Evolutionary conservation across 148 eudicot species (phyloP), one percentile per base, ranked within the genome.

Genomic region (Linanthus parryae): DNA sequence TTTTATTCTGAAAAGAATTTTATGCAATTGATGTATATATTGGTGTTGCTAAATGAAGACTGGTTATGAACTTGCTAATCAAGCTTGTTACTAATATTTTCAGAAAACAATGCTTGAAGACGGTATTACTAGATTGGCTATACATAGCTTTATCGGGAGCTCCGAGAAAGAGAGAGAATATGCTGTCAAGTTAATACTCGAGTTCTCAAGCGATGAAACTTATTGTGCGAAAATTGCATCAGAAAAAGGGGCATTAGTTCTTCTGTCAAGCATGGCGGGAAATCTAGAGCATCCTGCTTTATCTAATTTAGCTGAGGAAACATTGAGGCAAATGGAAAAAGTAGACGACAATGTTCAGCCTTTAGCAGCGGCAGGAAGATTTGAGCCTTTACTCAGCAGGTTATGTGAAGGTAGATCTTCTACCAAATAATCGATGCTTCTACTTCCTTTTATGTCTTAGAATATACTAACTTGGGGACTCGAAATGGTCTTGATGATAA

Each of bases 171-270:
- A 81, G 68, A 81, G 52, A 48, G 84, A 78, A 60, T 54, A 3
- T 48, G 88, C 81, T 31, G 72, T 82, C 53, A 78, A 65, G 73
- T 52, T 82, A 63, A 58, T 82, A 65, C 55, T 75, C n/a, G 76
- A 75, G 35, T 62, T 82, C 51, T 72, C 84, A 44, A 59, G 29
- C 22, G 74, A 72, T 44, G 69, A 75, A 58, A 60, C 73, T 48
- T 72, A 69, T 36, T 75, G 84, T 64, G 60, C 45, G 19, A 75
- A 75, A 45, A 65, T 82, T 67, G 84, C 84, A 48, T 78, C 77
- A 54, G 88, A 78, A 50, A 82, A 82, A 70, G 88, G 88, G 17
- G 84, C 81, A 19, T 59, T 75, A 52, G 72, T 82, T 62, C 76
- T 82, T 33, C 81, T 82, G 37, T 72, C 84, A 64, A 82, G 73